These are phyloP conservation scores for Sanghuangporus weigelae DNA, from an alignment of 1,284 basidiomycete genomes.

Conservation along the genomic window DNA sequence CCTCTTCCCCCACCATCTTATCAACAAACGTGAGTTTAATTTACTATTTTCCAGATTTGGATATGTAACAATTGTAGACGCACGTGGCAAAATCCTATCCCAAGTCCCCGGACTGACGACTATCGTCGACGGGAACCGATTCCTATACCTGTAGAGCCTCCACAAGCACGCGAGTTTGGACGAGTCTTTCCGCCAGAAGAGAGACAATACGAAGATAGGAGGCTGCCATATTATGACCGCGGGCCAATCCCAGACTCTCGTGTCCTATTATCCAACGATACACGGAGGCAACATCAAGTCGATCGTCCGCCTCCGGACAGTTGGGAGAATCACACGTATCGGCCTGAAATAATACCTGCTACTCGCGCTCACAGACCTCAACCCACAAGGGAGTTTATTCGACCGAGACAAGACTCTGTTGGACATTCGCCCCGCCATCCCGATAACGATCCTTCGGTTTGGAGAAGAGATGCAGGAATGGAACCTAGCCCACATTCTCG, in stretches of 20 bases:
- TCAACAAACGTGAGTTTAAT: slow-evolving; percentile 16
- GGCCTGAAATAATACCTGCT: slow-evolving; percentile 2
- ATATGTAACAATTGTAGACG: neutral
- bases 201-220: neutral
- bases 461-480: slow-evolving; percentile 1
- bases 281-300: neutral
- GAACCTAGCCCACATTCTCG: slow-evolving; percentile 9
- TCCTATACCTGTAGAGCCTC: neutral
- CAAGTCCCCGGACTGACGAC: neutral
- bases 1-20: slow-evolving; percentile 13
- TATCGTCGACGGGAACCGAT: slow-evolving; percentile 4
- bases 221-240: slow-evolving; percentile 5
- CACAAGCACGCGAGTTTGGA: neutral
- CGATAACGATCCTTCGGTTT: slow-evolving; percentile 1
- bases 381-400: slow-evolving; percentile 12
- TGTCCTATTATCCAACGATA: neutral
- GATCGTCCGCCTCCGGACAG: neutral
- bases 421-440: slow-evolving; percentile 9
- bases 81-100: slow-evolving; percentile 3
- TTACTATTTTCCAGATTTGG: slow-evolving; percentile 2
- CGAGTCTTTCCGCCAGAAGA: slow-evolving; percentile 1
- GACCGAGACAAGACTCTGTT: slow-evolving; percentile 6
- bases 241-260: neutral
- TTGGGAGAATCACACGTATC: slow-evolving; percentile 7
- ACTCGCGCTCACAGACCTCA: slow-evolving; percentile 2